Evolutionary conservation across 495 filamentous ascomycete genomes (phyloP).

Genomic region (Aspergillus bridgeri): DNA sequence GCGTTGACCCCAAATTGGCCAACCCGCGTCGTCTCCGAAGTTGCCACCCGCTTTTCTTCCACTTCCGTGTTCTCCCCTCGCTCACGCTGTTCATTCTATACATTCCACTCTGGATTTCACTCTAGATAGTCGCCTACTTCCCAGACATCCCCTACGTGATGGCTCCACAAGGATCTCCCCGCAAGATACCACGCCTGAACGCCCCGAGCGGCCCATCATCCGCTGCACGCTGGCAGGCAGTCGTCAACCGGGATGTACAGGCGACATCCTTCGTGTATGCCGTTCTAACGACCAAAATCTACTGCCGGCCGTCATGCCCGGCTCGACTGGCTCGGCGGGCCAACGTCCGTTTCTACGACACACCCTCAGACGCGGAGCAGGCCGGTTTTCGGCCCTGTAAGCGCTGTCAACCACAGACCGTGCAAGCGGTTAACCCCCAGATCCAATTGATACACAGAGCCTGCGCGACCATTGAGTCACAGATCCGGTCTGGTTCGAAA

Average conservation of each 20-base stretch:
- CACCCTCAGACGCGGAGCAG: conserved; percentile 49
- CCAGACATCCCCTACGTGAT: background rate
- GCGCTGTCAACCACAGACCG: conserved; percentile 55
- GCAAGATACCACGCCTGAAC: conserved; percentile 28
- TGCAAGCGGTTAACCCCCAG: conserved; percentile 39
- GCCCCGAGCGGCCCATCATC: conserved; percentile 16
- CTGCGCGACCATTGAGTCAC: conserved; percentile 32
- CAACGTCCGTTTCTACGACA: conserved; percentile 58
- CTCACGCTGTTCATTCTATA: too few species aligned
- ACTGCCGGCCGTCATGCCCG: conserved; percentile 60
- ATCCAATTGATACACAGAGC: conserved; percentile 43
- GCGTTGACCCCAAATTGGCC: conserved; percentile 33
- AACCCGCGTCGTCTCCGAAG: conserved; percentile 28
- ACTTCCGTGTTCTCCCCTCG: too few species aligned
- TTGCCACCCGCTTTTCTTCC: too few species aligned
- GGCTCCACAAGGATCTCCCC: conserved; percentile 9
- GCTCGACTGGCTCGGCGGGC: conserved; percentile 59
- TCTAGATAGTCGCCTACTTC: too few species aligned
- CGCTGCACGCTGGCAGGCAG: conserved; percentile 53
- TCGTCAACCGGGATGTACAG: conserved; percentile 48
- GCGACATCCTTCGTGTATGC: conserved; percentile 57
- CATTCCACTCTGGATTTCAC: too few species aligned
- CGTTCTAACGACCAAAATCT: conserved; percentile 61
- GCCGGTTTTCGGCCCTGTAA: conserved; percentile 63
- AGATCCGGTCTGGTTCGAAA: conserved; percentile 27